phyloP scores from a whole-genome alignment of 1,284 basidiomycete species.

The Inonotus hispidus region DNA sequence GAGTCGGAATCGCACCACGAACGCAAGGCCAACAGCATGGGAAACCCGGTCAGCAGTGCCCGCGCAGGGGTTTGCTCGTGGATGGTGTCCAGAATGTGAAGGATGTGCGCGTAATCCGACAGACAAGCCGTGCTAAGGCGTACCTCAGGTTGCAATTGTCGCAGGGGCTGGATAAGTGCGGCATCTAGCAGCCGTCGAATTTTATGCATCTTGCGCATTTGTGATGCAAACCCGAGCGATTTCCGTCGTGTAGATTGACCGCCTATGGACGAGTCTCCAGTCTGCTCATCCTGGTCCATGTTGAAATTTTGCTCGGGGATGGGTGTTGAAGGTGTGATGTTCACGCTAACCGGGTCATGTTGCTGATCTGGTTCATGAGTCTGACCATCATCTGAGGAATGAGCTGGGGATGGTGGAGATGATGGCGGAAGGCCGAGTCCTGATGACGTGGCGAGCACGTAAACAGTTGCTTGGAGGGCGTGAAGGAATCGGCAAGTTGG shows the following conservation, averaged over 20 bases:
- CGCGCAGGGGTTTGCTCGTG: constrained; percentile 69
- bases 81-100: constrained; percentile 63
- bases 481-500: constrained; percentile 64
- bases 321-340: constrained; percentile 35
- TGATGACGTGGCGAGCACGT: constrained; percentile 68
- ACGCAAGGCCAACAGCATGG: constrained; percentile 82
- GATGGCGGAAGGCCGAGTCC: constrained; percentile 45
- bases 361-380: not conserved
- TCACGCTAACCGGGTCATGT: constrained; percentile 26
- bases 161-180: constrained; percentile 38
- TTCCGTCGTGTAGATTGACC: constrained; percentile 39
- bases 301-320: constrained; percentile 27
- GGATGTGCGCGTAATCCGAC: constrained; percentile 74
- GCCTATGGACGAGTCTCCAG: not conserved
- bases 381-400: constrained; percentile 25
- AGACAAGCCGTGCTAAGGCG: constrained; percentile 41
- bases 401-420: constrained; percentile 38
- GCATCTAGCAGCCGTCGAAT: constrained; percentile 47
- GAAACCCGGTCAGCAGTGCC: constrained; percentile 72
- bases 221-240: constrained; percentile 41
- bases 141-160: constrained; percentile 39
- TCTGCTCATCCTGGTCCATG: constrained; percentile 15
- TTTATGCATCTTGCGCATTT: constrained; percentile 50
- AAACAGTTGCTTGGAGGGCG: constrained; percentile 73
- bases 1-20: constrained; percentile 17